These are phyloP conservation scores for Gloeopeniophorella convolvens DNA, from an alignment of 768 basidiomycete genomes.

Conservation along the genomic window DNA sequence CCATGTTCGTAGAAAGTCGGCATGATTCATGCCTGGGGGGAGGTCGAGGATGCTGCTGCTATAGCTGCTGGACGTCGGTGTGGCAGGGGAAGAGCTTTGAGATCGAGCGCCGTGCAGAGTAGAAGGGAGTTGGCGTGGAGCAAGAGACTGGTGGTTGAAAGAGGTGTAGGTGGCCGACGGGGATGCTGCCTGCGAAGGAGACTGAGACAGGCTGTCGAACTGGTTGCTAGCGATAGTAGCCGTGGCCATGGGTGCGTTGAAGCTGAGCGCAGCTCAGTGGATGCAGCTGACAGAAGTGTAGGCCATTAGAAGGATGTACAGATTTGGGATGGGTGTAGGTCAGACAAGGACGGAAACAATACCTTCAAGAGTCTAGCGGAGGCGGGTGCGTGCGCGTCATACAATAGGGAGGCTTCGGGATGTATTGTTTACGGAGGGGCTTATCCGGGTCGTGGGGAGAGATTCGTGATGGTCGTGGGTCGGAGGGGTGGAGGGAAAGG, in stretches of 20 bases:
- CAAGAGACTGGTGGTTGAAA: slow-evolving; percentile 28
- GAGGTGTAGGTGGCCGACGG: slow-evolving; percentile 34
- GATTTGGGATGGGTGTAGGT: not conserved
- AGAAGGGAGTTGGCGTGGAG: slow-evolving; percentile 35
- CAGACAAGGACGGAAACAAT: not conserved
- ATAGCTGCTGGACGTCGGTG: slow-evolving; percentile 30
- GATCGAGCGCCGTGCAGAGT: slow-evolving; percentile 33
- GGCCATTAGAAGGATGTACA: not conserved
- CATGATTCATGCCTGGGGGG: slow-evolving; percentile 50
- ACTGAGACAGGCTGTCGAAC: slow-evolving; percentile 33
- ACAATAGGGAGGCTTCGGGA: too few relatives aligned
- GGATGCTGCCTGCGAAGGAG: slow-evolving; percentile 32
- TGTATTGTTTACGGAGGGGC: too few relatives aligned
- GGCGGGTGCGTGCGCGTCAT: not conserved
- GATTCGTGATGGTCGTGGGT: too few relatives aligned
- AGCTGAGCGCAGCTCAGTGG: not conserved
- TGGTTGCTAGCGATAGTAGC: slow-evolving; percentile 24
- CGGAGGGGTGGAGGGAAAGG: too few relatives aligned
- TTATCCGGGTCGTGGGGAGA: too few relatives aligned
- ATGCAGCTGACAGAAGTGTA: not conserved
- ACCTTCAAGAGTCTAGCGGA: not conserved
- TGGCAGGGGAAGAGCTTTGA: slow-evolving; percentile 38
- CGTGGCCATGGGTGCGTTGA: slow-evolving; percentile 19
- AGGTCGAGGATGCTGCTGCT: slow-evolving; percentile 41
- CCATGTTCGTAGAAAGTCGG: slow-evolving; percentile 67